These are phyloP conservation scores for Aureobasidium pullulans DNA, from an alignment of 2,329 filamentous ascomycete genomes.

Conservation along the genomic window DNA sequence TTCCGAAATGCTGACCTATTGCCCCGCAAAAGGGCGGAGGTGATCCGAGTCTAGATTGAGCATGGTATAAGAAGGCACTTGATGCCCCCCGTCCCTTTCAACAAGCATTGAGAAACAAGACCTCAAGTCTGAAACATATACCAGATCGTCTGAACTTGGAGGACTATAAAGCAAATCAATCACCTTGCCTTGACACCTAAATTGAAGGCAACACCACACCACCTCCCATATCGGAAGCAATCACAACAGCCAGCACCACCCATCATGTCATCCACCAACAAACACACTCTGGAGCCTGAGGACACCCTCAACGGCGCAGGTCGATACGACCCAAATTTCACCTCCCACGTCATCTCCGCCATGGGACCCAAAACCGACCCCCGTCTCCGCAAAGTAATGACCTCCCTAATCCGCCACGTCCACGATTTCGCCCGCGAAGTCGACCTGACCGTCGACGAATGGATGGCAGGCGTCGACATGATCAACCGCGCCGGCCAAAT, in stretches of 20 bases:
- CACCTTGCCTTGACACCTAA: no score
- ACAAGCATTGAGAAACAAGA: no score
- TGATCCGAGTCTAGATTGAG: background rate
- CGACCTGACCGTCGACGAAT: constrained; percentile 52
- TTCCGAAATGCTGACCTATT: background rate
- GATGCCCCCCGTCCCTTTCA: background rate
- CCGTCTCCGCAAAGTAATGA: constrained; percentile 35
- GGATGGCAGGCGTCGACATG: constrained; percentile 49
- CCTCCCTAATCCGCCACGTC: constrained; percentile 46
- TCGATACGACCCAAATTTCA: constrained; percentile 26
- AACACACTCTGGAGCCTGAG: background rate
- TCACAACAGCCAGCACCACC: background rate
- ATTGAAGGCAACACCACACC: background rate
- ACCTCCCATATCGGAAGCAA: background rate
- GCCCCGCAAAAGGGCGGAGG: background rate
- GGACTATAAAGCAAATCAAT: no score
- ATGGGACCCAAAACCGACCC: constrained; percentile 29
- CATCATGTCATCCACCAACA: background rate
- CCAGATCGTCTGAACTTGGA: no score
- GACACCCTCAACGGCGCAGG: constrained; percentile 11
- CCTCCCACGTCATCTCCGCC: constrained; percentile 29
- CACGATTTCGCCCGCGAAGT: constrained; percentile 55
- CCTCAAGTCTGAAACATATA: background rate
- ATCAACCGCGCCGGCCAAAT: constrained; percentile 58
- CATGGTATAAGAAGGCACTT: background rate